These are phyloP conservation scores for Pseudogymnoascus sp. DNA, from an alignment of 2,329 filamentous ascomycete genomes.

Conservation along the genomic window DNA sequence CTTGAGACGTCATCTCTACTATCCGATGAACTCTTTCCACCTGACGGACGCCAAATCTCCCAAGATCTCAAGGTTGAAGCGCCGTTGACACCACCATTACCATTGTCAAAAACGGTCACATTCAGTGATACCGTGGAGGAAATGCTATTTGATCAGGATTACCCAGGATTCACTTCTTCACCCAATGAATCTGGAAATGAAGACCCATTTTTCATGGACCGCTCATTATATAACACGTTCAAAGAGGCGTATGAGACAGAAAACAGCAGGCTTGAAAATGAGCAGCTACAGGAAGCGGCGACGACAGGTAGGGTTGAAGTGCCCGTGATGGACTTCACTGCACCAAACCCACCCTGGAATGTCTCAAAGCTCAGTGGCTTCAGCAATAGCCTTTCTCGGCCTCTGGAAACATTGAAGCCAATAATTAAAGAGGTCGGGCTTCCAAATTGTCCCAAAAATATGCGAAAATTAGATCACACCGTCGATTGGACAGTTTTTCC, in stretches of 20 bases:
- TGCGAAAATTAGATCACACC: slow-evolving; percentile 31
- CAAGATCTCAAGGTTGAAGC: slow-evolving; percentile 25
- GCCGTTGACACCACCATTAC: slow-evolving; percentile 21
- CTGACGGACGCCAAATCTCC: slow-evolving; percentile 9
- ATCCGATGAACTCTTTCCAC: not conserved
- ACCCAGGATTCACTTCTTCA: not conserved
- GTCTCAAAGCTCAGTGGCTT: not conserved
- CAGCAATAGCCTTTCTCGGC: slow-evolving; percentile 1
- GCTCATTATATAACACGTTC: slow-evolving; percentile 12
- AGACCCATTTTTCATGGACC: not conserved
- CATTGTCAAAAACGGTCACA: slow-evolving; percentile 18
- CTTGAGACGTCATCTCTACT: not conserved
- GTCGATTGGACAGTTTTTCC: slow-evolving; percentile 41
- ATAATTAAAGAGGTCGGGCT: slow-evolving; percentile 26
- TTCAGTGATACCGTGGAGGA: slow-evolving; percentile 23
- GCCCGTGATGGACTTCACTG: slow-evolving; percentile 37
- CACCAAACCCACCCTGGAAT: slow-evolving; percentile 40
- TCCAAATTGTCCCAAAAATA: slow-evolving; percentile 32
- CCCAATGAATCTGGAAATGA: not conserved
- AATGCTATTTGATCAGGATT: slow-evolving; percentile 13
- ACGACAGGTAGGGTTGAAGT: slow-evolving; percentile 39
- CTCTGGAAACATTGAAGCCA: slow-evolving; percentile 21
- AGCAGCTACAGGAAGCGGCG: slow-evolving; percentile 24
- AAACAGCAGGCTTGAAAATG: slow-evolving; percentile 23
- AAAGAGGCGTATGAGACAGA: slow-evolving; percentile 15